Evolutionary conservation across 495 filamentous ascomycete species (phyloP).

Genomic region (Tuber borchii): DNA sequence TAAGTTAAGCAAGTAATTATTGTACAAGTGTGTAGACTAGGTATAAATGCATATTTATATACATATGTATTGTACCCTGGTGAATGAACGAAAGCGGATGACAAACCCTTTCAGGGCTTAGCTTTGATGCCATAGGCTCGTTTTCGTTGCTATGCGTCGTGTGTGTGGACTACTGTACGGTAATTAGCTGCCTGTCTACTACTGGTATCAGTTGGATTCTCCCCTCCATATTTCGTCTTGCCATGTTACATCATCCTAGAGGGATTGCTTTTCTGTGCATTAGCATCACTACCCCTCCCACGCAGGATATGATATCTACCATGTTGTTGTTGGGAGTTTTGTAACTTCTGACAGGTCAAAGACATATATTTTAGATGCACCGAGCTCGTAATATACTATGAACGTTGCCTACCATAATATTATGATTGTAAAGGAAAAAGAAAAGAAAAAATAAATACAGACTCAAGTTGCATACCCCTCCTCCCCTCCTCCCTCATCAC

Average conservation of each 20-base stretch:
- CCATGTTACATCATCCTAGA: neutral
- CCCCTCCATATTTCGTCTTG: neutral
- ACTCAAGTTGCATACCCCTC: neutral
- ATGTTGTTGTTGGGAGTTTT: neutral
- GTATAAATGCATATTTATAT: neutral
- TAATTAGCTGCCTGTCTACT: neutral
- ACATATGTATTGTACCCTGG: neutral
- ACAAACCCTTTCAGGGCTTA: neutral
- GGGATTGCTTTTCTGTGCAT: neutral
- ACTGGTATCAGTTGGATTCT: neutral
- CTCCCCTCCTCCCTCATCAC: neutral
- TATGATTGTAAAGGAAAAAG: neutral
- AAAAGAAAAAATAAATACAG: neutral
- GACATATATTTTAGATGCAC: neutral
- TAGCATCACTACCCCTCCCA: neutral
- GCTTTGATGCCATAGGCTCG: neutral
- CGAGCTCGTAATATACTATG: neutral
- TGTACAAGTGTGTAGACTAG: neutral
- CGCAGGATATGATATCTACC: neutral
- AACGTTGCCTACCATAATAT: neutral
- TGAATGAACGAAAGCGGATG: neutral
- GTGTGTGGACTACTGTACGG: neutral
- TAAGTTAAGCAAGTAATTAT: neutral
- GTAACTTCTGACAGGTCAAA: neutral
- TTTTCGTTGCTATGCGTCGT: neutral